Percentiles rank a stretch among this genome's conserved stretches.
These are phyloP conservation scores for Kewa caespitosa DNA, from an alignment of 179 eudicot species.

Conservation along the genomic window DNA sequence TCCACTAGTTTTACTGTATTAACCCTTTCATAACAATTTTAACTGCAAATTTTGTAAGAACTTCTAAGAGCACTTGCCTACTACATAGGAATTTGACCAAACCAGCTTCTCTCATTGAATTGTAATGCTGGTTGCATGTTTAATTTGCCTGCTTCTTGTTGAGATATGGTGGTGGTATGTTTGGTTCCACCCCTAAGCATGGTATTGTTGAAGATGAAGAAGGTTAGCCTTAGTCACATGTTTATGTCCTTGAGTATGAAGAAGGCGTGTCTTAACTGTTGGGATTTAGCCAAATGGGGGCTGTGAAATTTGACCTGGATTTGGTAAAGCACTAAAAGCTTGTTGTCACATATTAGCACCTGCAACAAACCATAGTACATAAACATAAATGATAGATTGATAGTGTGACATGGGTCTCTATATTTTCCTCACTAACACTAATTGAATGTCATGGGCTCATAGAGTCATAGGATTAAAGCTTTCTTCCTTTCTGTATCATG, in stretches of 20 bases:
- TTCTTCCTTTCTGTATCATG: background rate
- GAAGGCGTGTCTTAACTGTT: too few species aligned
- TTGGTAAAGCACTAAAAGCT: background rate
- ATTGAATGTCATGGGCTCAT: background rate
- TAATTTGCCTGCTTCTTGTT: background rate
- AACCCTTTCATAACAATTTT: too few species aligned
- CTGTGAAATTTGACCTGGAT: too few species aligned
- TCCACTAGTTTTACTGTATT: background rate
- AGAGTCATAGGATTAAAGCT: background rate
- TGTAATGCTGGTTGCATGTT: constrained; percentile 1
- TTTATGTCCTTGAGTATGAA: too few species aligned
- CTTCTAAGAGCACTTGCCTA: background rate
- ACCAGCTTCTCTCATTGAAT: background rate
- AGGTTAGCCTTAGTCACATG: background rate
- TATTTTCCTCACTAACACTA: background rate
- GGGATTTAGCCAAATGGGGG: too few species aligned
- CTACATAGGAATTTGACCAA: background rate
- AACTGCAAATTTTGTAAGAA: background rate
- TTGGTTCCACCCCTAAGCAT: background rate
- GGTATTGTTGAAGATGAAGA: background rate
- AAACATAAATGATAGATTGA: background rate
- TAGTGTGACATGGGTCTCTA: background rate
- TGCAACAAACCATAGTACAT: background rate
- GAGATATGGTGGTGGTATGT: background rate
- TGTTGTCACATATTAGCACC: background rate